A percentile compares a stretch with the other conserved stretches of the same genome.
These are phyloP conservation scores for Dentipellis fragilis DNA, from an alignment of 768 basidiomycete genomes.

Conservation along the genomic window DNA sequence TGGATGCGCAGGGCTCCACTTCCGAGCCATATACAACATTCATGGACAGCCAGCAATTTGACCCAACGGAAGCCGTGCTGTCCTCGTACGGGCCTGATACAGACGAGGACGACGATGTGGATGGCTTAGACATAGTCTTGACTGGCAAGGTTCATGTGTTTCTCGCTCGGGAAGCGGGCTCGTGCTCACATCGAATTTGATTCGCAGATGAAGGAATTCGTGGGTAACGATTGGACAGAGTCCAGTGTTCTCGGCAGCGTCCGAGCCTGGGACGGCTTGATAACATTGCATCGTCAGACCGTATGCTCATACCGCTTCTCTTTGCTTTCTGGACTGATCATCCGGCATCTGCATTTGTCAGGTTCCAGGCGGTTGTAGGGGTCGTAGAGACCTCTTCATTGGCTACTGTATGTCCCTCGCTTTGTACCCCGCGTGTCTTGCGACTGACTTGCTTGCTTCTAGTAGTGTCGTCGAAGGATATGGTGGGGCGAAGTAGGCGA, in stretches of 20 bases:
- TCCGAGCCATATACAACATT: slow-evolving; percentile 9
- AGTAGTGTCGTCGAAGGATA: slow-evolving; percentile 13
- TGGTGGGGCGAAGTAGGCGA: slow-evolving; percentile 10
- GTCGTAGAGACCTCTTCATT: slow-evolving; percentile 2
- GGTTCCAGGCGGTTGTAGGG: no score
- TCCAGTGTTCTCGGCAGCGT: slow-evolving; percentile 8
- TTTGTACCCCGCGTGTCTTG: background rate
- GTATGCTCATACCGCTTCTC: background rate
- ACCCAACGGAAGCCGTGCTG: background rate
- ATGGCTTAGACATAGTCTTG: slow-evolving; percentile 8
- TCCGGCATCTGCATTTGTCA: no score
- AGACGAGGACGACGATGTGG: background rate
- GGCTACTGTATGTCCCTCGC: slow-evolving; percentile 8
- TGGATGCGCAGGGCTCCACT: background rate
- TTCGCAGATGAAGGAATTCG: slow-evolving; percentile 3
- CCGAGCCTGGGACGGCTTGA: slow-evolving; percentile 11
- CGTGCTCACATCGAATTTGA: background rate
- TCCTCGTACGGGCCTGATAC: background rate
- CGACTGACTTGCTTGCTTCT: background rate
- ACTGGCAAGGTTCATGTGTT: slow-evolving; percentile 5
- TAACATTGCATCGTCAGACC: slow-evolving; percentile 6
- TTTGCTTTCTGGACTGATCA: no score
- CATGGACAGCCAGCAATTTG: background rate
- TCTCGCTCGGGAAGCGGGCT: no score
- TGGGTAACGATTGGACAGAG: slow-evolving; percentile 6